phyloP scores from a whole-genome alignment of 225 moss, liverwort and hornwort genomes.

The Antitrichia curtipendula region DNA sequence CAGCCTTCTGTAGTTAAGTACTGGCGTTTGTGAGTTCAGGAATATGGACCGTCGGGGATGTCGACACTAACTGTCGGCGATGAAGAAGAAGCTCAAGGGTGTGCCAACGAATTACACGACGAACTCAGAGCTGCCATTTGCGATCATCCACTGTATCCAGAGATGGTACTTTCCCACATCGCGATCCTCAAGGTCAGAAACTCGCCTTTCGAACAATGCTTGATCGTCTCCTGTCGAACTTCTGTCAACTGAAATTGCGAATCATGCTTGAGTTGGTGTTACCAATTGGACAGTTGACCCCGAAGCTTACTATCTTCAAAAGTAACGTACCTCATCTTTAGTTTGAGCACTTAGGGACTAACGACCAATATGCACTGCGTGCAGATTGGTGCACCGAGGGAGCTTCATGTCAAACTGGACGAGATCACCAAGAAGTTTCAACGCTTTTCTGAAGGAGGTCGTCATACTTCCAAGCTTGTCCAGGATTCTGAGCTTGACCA shows the following conservation, averaged over 20 bases:
- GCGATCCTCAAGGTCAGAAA: constrained; percentile 1
- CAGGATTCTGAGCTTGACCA: no score
- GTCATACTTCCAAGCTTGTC: not conserved
- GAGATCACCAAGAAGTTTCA: not conserved
- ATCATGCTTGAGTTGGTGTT: not conserved
- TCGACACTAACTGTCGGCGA: not conserved
- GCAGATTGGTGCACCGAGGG: constrained; percentile 18
- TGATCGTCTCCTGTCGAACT: not conserved
- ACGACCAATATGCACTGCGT: not conserved
- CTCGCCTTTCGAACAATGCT: not conserved
- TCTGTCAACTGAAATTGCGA: no score
- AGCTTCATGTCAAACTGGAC: constrained; percentile 6
- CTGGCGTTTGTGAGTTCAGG: not conserved
- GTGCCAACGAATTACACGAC: not conserved
- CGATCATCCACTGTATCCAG: constrained; percentile 13
- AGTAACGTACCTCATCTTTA: not conserved
- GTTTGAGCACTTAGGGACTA: not conserved
- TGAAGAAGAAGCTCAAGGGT: not conserved
- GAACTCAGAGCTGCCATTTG: not conserved
- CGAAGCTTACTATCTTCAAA: not conserved
- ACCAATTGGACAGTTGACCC: not conserved
- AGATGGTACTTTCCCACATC: constrained; percentile 6
- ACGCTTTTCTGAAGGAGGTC: not conserved
- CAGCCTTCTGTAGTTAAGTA: not conserved
- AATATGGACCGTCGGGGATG: not conserved